Base-by-base conservation (phyloP, 768 basidiomycete genomes). In the Leucosporidium yakuticum region DNA sequence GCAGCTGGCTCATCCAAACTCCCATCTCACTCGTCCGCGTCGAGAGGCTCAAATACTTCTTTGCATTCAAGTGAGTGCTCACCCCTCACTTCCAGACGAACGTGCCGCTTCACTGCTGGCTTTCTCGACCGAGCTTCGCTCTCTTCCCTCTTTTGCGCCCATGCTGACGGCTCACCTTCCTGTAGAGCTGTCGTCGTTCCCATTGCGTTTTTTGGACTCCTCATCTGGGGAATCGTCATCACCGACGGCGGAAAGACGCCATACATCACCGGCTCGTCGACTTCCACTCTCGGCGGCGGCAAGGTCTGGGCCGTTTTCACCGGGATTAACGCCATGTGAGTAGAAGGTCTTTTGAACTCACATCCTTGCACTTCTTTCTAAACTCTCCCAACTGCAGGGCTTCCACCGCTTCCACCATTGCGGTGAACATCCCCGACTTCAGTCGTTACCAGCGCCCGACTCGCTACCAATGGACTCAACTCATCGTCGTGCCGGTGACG, bases 1-100 rank as follows among this genome's bases (percentile, higher is more conserved):
- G 19, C 49, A 50, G 49, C 76, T 77, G 62, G 23, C 2, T 49
- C 48, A 54, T 76, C 20, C 76, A 75, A 62, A 60, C 74, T 0
- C 77, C 77, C 14, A 73, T 78, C 63, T 69, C 70, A 21, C 74
- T 75, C 62, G 69, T 78, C 49, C 77, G 75, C 31, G 74, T 76
- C 9, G 71, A 69, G 32, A 68, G 68, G 55, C 65, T 78, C n/a
- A 64, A 63, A 12, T 69, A 68, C 59, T 63, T 77, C 14, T 77
- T 77, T 71, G 67, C 66, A 36, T 67, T 70, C 72, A 77, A 78
- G 64, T 74, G 74, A 0, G 53, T 21, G 19, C 29, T 58, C 12
- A 19, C 54, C 54, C 4, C 54, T 17, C 21, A 17, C 4, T 7
- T n/a, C n/a, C n/a, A 7, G 49, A 4, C 49, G 5, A 4, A 6